phyloP scores from a whole-genome alignment of 2,329 filamentous ascomycete species.

The Sclerotinia spermophila region DNA sequence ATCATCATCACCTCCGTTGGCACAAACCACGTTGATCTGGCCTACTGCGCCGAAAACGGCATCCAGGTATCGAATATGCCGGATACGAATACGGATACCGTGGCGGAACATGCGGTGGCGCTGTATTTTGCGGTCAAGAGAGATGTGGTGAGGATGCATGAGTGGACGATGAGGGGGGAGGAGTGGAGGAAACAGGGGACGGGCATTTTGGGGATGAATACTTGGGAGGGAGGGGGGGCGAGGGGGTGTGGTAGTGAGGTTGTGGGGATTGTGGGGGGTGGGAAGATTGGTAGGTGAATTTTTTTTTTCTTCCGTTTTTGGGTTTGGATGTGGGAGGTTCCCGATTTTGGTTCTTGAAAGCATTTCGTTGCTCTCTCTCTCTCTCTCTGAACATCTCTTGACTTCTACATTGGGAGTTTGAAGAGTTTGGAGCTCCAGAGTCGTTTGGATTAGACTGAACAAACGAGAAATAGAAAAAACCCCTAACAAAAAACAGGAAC shows the following conservation, averaged over 20 bases:
- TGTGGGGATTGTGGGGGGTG: not conserved
- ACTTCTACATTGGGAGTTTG: not conserved
- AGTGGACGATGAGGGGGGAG: not conserved
- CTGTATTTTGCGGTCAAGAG: constrained; percentile 8
- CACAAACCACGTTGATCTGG: constrained; percentile 3
- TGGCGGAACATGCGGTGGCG: not conserved
- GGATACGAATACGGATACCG: not conserved
- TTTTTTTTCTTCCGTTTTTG: not conserved
- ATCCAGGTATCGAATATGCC: constrained; percentile 3
- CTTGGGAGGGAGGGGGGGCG: not conserved
- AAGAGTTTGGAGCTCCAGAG: no score
- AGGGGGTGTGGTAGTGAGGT: not conserved
- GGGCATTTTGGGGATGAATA: not conserved
- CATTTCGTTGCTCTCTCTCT: no score
- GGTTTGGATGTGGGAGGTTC: not conserved
- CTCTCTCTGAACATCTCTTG: not conserved
- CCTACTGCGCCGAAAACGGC: not conserved
- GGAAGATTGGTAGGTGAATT: not conserved
- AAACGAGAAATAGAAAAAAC: not conserved
- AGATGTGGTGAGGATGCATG: constrained; percentile 5
- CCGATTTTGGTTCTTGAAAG: not conserved
- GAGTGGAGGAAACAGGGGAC: not conserved
- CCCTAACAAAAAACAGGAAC: not conserved
- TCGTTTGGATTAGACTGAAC: not conserved
- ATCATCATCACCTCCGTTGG: constrained; percentile 9